A percentile compares a stretch with the other conserved stretches of the same genome.
Conservation (phyloP, 495 filamentous ascomycete species). For the Evernia prunastri region DNA sequence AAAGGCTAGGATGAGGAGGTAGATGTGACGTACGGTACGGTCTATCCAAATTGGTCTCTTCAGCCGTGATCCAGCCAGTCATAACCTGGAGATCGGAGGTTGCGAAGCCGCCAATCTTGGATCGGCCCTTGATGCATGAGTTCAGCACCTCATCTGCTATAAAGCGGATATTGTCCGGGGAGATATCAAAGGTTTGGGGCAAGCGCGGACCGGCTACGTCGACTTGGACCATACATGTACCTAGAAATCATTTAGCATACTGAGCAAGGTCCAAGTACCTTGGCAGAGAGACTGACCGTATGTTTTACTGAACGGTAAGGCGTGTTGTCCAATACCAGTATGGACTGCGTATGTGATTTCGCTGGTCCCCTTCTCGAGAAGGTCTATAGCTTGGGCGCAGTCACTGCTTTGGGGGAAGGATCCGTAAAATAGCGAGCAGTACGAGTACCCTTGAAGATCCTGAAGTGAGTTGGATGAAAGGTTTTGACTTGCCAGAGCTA, state of each 20-base stretch:
- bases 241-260: background rate
- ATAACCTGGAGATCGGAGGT: constrained; percentile 4
- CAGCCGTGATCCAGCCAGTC: background rate
- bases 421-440: constrained; percentile 1
- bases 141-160: background rate
- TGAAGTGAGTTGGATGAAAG: background rate
- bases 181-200: background rate
- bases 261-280: background rate
- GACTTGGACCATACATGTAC: constrained; percentile 5
- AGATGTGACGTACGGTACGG: background rate
- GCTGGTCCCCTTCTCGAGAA: background rate
- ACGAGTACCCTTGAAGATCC: background rate
- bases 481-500: background rate
- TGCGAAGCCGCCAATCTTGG: constrained; percentile 2
- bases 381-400: background rate
- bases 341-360: background rate
- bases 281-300: constrained; percentile 1
- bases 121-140: background rate
- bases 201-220: constrained; percentile 7
- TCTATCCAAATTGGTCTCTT: background rate
- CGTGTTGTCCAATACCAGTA: background rate
- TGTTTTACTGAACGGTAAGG: background rate
- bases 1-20: background rate
- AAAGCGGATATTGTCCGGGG: background rate
- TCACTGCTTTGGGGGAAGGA: background rate